Base-by-base conservation (phyloP, 805 yeast species). In the Candida peoriensis region DNA sequence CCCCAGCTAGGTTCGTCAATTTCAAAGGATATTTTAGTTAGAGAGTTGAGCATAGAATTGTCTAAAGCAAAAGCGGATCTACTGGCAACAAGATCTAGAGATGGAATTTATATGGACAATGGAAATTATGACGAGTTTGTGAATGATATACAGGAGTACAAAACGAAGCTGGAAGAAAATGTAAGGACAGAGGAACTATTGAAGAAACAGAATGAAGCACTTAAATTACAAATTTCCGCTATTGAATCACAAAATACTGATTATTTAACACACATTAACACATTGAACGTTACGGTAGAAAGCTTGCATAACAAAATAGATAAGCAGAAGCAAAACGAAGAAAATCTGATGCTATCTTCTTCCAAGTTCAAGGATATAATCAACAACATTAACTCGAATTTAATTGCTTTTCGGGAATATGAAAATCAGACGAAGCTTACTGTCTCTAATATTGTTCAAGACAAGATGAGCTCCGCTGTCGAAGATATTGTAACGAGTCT, bases 31-130 rank as follows among this genome's bases (percentile, higher is more conserved):
- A 48, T 47, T 37, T 63, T 50, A 58, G 73, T 45, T 61, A 78
- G 44, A 54, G 73, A 56, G 58, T 72, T 48, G 48, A 74, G 64
- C 46, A 66, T 27, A 42, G 82, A 56, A 58, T 64, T 54, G 59
- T 72, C 56, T 43, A 77, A 44, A 58, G 62, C 49, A 41, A 79
- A 47, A 66, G 72, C 50, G 48, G 93, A 84, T 54, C 57, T 82
- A 24, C 51, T 66, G 24, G 81, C 89, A 1, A 69, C 86, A 0
- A 67, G 80, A 41, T 60, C 63, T 8, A 79, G 72, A 50, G 82
- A 79, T 42, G 88, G 89, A 2, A 67, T 83, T 17, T 78, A 64
- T 48, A 58, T 84, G 69, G 76, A 77, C 47, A 74, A 73, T 20
- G 67, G 61, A 12, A 78, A 78, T 50, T 80, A 80, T 47, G 70